Evolutionary conservation across 2,329 filamentous ascomycete genomes (phyloP).

Genomic region (Aspergillus alliaceus): DNA sequence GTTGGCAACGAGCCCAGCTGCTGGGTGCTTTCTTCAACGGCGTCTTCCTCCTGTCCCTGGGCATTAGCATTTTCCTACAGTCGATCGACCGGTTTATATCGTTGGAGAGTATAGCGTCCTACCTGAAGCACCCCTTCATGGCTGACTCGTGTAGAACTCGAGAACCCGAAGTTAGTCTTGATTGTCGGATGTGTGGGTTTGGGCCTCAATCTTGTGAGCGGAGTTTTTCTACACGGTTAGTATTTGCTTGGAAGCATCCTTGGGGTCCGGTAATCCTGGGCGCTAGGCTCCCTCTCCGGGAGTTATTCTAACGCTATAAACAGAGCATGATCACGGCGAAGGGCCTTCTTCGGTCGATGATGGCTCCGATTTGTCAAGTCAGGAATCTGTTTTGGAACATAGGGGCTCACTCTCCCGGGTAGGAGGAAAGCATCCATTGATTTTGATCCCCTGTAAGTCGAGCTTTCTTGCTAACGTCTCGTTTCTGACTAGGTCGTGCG

Average conservation of each 20-base stretch:
- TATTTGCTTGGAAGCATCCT: too few species aligned
- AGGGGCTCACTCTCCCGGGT: neutral
- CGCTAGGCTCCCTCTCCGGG: too few species aligned
- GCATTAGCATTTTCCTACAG: slow-evolving; percentile 71
- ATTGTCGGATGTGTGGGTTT: slow-evolving; percentile 70
- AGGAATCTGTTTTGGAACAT: neutral
- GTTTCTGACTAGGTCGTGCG: neutral
- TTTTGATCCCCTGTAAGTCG: neutral
- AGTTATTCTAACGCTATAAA: too few species aligned
- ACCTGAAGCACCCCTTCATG: too few species aligned
- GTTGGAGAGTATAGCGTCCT: too few species aligned
- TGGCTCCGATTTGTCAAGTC: neutral
- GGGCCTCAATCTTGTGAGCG: slow-evolving; percentile 65
- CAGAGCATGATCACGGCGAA: too few species aligned
- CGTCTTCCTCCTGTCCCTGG: slow-evolving; percentile 69
- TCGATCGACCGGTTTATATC: slow-evolving; percentile 62
- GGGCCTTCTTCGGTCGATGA: neutral
- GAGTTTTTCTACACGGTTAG: slow-evolving; percentile 63
- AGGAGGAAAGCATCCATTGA: neutral
- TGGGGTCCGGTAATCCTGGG: too few species aligned
- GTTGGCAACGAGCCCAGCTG: slow-evolving; percentile 74
- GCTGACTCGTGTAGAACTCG: too few species aligned
- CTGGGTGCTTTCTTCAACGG: slow-evolving; percentile 81
- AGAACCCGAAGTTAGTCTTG: slow-evolving; percentile 65
- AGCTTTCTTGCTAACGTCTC: neutral